Base-by-base conservation (phyloP, 768 basidiomycete species). In the Kwoniella pini region DNA sequence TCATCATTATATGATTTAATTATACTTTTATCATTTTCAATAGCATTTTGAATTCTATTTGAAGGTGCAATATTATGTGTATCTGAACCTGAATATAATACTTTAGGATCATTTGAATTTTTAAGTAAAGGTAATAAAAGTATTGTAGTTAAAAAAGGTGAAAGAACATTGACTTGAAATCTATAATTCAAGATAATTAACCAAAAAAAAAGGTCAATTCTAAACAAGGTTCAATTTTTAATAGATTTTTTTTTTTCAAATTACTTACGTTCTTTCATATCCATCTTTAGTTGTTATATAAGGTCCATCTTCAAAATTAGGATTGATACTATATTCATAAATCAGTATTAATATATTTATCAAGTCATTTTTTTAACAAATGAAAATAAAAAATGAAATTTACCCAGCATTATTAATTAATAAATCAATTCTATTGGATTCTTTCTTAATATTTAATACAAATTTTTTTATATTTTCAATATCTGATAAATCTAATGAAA, bases 331-430 rank as follows among this genome's bases (percentile, higher is more conserved):
- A 26, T 3, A 30, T 1, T 19, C 17, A 12, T 0, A 7, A 50
- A 30, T 17, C 22, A 38, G 19, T 3, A 4, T 33, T 26, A 15
- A 33, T 22, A 12, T 38, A 36, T 52, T 11, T 5, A 42, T 13
- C 40, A 46, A 45, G 7, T 21, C 7, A 15, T 36, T 36, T 36
- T 7, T 36, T 7, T 36, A 36, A 7, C 15, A 15, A 15, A 36
- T 30, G 11, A 24, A 13, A 2, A 6, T 12, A 26, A 33, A 4
- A 44, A 3, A 12, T 7, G 2, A 43, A 5, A 62, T 60, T 49
- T 31, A 66, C 65, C 60, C 65, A 39, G 65, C 65, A 52, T 66
- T 66, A 27, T 66, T 66, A 28, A 66, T 54, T 21, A 66, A 51
- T 21, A 66, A 38, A 44, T 66, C 65, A 7, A 66, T 19, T 17